phyloP scores from a whole-genome alignment of 345 rosid genomes.

The Excoecaria cochinchinensis region DNA sequence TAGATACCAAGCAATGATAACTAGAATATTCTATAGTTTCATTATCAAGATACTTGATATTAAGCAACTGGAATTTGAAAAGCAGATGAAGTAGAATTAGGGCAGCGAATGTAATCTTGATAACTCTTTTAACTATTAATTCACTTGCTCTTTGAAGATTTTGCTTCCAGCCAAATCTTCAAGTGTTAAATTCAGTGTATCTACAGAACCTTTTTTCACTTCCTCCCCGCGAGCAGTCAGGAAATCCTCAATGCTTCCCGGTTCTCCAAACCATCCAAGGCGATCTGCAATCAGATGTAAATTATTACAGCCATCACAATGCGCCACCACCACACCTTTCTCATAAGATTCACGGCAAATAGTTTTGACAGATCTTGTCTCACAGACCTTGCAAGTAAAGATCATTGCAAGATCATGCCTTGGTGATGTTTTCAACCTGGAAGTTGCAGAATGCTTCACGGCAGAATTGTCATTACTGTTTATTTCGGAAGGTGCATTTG shows the following conservation, averaged over 20 bases:
- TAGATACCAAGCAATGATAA: no score
- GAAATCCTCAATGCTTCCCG: conserved; percentile 77
- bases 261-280: conserved; percentile 86
- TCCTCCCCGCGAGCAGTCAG: conserved; percentile 84
- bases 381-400: conserved; percentile 85
- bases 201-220: conserved; percentile 67
- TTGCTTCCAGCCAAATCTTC: conserved; percentile 81
- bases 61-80: background rate
- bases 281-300: conserved; percentile 85
- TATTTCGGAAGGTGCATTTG: conserved; percentile 18
- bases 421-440: conserved; percentile 58
- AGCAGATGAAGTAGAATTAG: background rate
- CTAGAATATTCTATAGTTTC: no score
- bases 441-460: conserved; percentile 37
- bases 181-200: conserved; percentile 67
- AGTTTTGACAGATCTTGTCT: conserved; percentile 78
- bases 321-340: conserved; percentile 83
- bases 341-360: conserved; percentile 71
- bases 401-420: conserved; percentile 90
- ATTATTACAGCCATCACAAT: conserved; percentile 80
- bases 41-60: background rate
- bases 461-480: conserved; percentile 25
- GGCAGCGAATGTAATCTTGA: background rate
- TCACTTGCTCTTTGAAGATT: conserved; percentile 29
- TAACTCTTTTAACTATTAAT: background rate